Conservation (phyloP, 352 stramenopile genomes). For the Hyaloperonospora brassicae region DNA sequence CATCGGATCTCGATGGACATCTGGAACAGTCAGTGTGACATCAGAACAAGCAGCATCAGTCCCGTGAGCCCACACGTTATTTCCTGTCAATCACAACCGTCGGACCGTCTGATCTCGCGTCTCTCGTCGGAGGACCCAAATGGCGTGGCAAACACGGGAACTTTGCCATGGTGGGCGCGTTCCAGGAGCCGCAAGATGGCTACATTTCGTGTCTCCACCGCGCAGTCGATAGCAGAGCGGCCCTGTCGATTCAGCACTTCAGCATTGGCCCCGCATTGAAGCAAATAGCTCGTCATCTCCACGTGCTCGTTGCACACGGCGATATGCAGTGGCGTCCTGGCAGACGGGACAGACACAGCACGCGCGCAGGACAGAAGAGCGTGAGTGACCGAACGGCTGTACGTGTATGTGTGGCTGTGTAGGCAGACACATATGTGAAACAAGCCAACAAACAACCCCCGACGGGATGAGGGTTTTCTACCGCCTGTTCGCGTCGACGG, state of each 20-base stretch:
- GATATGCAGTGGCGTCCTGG: conserved; percentile 68
- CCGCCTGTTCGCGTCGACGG: conserved; percentile 71
- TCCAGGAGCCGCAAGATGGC: conserved; percentile 44
- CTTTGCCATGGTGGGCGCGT: conserved; percentile 24
- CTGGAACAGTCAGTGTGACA: conserved; percentile 9
- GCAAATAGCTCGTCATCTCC: conserved; percentile 47
- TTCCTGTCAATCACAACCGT: too few relatives aligned
- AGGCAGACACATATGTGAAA: too few relatives aligned
- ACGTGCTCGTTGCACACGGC: conserved; percentile 58
- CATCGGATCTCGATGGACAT: conserved; percentile 30
- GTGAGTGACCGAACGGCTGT: background rate
- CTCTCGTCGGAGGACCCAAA: conserved; percentile 7
- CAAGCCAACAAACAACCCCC: too few relatives aligned
- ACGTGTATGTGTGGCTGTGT: too few relatives aligned
- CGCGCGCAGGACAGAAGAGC: background rate
- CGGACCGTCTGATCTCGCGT: conserved; percentile 14
- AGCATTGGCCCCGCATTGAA: conserved; percentile 46
- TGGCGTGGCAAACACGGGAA: conserved; percentile 17
- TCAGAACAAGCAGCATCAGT: background rate
- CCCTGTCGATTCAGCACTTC: conserved; percentile 63
- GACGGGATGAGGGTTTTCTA: conserved; percentile 10
- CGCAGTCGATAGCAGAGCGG: conserved; percentile 59
- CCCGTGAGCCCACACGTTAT: background rate
- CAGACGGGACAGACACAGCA: background rate
- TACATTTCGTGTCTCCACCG: conserved; percentile 43